A percentile compares a stretch with the other conserved stretches of the same genome.
These are phyloP conservation scores for Pseudogymnoascus verrucosus DNA, from an alignment of 2,329 filamentous ascomycete species.

Conservation along the genomic window DNA sequence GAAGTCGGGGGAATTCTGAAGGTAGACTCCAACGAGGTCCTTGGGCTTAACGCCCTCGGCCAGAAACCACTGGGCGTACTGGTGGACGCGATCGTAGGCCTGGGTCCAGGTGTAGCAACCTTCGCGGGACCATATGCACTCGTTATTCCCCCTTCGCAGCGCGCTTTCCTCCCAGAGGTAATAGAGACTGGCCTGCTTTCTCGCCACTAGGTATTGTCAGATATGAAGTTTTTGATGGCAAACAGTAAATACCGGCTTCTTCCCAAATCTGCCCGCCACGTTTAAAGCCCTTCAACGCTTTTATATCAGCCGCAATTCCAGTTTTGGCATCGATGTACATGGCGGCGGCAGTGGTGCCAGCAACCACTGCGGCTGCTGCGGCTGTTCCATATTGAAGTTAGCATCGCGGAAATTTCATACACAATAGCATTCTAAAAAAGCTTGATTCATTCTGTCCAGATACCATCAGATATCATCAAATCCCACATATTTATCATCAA, in stretches of 20 bases:
- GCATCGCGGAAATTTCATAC: neutral
- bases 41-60: conserved; percentile 48
- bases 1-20: conserved; percentile 61
- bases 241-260: conserved; percentile 37
- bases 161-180: conserved; percentile 56
- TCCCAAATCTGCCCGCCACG: conserved; percentile 37
- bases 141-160: conserved; percentile 41
- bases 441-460: neutral
- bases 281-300: conserved; percentile 35
- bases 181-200: conserved; percentile 52
- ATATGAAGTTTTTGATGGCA: conserved; percentile 12
- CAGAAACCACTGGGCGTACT: conserved; percentile 56
- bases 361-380: conserved; percentile 23
- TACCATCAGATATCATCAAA: neutral
- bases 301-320: conserved; percentile 55
- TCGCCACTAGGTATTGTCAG: conserved; percentile 32
- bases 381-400: conserved; percentile 12
- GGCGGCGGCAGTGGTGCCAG: conserved; percentile 37
- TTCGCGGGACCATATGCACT: conserved; percentile 60
- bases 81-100: conserved; percentile 46
- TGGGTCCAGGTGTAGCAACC: conserved; percentile 52
- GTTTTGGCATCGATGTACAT: conserved; percentile 62
- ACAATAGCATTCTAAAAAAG: neutral
- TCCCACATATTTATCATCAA: neutral
- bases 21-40: conserved; percentile 57